Conservation (phyloP, 495 filamentous ascomycete genomes). For the Daldinia decipiens region DNA sequence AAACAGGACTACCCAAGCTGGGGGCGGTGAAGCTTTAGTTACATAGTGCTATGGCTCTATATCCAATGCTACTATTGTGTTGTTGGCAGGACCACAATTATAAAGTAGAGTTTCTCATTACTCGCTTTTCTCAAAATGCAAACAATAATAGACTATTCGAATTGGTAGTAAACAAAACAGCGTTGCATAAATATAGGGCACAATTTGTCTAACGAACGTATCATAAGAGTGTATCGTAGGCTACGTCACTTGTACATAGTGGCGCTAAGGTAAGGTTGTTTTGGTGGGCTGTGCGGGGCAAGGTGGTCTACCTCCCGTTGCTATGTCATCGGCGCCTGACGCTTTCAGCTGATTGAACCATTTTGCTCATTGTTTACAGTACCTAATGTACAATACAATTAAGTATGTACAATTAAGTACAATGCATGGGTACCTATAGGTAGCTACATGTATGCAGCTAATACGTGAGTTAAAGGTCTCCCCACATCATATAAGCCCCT, state of each 20-base stretch:
- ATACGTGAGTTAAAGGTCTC: constrained; percentile 3
- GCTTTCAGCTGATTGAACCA: constrained; percentile 34
- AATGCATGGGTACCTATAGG: not conserved
- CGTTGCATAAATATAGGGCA: not conserved
- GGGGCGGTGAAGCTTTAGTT: constrained; percentile 1
- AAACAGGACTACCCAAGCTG: not conserved
- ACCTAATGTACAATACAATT: no score
- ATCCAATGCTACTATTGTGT: not conserved
- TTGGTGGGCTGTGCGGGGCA: constrained; percentile 1
- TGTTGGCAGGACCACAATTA: not conserved
- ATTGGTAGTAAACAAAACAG: not conserved
- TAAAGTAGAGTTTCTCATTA: not conserved
- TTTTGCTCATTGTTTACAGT: constrained; percentile 18
- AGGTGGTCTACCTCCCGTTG: constrained; percentile 8
- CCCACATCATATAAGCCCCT: constrained; percentile 18
- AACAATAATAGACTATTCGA: not conserved
- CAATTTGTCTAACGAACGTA: not conserved
- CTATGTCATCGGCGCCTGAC: constrained; percentile 24
- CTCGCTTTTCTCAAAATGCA: constrained; percentile 3
- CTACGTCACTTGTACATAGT: not conserved
- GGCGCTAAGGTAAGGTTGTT: constrained; percentile 11
- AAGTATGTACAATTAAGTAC: no score
- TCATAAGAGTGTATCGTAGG: not conserved
- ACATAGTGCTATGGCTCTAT: not conserved
- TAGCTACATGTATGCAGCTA: not conserved